Base-by-base conservation (phyloP, 2,329 filamentous ascomycete genomes). In the Byssochlamys sp. region DNA sequence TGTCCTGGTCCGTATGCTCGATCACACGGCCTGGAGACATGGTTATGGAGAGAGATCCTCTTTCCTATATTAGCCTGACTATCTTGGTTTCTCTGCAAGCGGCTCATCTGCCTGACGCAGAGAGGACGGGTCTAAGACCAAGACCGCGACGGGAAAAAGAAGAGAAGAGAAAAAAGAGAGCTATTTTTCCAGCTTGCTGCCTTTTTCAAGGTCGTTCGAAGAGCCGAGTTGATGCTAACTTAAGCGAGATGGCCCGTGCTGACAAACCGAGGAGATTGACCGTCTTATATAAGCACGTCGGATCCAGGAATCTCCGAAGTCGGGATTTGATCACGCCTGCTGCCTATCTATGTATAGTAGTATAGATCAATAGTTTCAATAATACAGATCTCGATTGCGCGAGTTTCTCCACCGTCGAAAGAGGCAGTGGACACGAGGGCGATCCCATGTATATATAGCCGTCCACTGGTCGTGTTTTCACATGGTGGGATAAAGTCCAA, bases 201-300 rank as follows among this genome's bases (percentile, higher is more conserved):
- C 45, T 29, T 33, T 48, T 50, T 39, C 50, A 55, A 50, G 56
- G 52, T 57, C 58, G 57, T 55, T 55, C 59, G 56, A 55, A 60
- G 60, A 55, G 10, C 2, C 12, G 11, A 29, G 14, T n/a, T 14
- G 39, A 49, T 19, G n/a, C 48, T 70, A 19, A 19, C 19, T 19
- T 19, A 72, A 72, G 70, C 70, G 70, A 72, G 65, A 25, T 71
- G 69, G 68, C 51, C 68, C 63, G 69, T 72, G 69, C 61, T 3
- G 14, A 5, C 19, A 19, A 19, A 19, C 19, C 19, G 31, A 33
- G 6, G 31, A 12, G 14, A 39, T n/a, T 14, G 35, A 39, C 12
- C 14, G n/a, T 6, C 35, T 39, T 39, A 45, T 19, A 19, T 45
- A 45, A 9, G 39, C 39, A 45, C 14, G 1, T n/a, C 39, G 39